These are phyloP conservation scores for Plicaturopsis crispa DNA, from an alignment of 768 basidiomycete genomes.

Conservation along the genomic window DNA sequence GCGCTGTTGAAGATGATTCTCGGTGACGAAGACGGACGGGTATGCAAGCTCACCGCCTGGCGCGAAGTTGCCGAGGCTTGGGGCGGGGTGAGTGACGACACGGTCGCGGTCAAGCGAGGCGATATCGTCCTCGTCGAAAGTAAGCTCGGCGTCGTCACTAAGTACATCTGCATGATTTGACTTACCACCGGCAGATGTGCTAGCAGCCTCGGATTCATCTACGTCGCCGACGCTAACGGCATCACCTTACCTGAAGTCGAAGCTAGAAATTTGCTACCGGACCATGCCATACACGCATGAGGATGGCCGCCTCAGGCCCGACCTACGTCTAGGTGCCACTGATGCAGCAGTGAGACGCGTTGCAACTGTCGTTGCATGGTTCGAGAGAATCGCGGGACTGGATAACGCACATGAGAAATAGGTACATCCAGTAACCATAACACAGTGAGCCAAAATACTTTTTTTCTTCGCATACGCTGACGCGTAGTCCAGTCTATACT, in stretches of 20 bases:
- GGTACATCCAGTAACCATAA: too few relatives aligned
- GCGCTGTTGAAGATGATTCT: constrained; percentile 63
- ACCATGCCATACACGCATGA: constrained; percentile 59
- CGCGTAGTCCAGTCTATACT: too few relatives aligned
- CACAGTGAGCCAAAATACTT: too few relatives aligned
- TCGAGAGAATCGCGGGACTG: constrained; percentile 66
- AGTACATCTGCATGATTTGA: constrained; percentile 7
- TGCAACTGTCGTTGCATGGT: constrained; percentile 59
- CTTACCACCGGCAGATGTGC: constrained; percentile 36
- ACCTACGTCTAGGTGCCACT: constrained; percentile 61
- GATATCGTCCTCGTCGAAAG: constrained; percentile 69
- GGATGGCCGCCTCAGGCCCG: constrained; percentile 60
- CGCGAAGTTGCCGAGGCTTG: constrained; percentile 66
- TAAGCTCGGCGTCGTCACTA: constrained; percentile 20
- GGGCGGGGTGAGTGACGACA: constrained; percentile 42
- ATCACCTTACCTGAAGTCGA: constrained; percentile 59
- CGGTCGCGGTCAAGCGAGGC: constrained; percentile 49
- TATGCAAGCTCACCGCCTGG: constrained; percentile 76
- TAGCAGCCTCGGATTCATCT: constrained; percentile 34
- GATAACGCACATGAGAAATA: too few relatives aligned
- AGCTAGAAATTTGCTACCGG: constrained; percentile 66
- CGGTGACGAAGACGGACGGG: constrained; percentile 61
- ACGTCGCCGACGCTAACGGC: constrained; percentile 51
- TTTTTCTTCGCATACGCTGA: too few relatives aligned
- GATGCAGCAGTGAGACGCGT: constrained; percentile 67